Base-by-base conservation (phyloP, 495 filamentous ascomycete genomes). In the Beverwykella pulmonaria region DNA sequence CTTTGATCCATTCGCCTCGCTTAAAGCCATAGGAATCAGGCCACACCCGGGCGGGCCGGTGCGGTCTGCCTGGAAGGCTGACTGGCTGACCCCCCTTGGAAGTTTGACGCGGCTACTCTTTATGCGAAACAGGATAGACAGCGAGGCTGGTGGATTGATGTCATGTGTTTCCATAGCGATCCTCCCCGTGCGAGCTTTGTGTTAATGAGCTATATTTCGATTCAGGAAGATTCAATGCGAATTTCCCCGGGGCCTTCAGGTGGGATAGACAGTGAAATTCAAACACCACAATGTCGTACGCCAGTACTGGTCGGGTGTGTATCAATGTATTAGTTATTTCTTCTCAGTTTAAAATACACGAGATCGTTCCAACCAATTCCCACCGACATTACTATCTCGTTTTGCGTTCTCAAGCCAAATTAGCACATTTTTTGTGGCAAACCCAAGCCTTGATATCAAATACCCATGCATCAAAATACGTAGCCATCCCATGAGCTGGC, bases 91-190 rank as follows among this genome's bases (percentile, higher is more conserved):
- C 48, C 48, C n/a, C n/a, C n/a, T n/a, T 52, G 34, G 19, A 36
- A 57, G 19, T 7, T 39, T 57, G 53, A 57, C 34, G 53, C 32
- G 34, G 41, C 53, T n/a, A 23, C 27, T 41, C 14, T 57, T 17
- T 30, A 57, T 39, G 34, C 32, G 53, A 57, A 57, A 57, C 53
- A n/a, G 30, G 10, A 25, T 44, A 15, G 39, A 44, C 39, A 44
- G 32, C 32, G 32, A 34, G 32, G 32, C 12, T 34, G 5, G 32
- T 34, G 32, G 32, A 34, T 34, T 5, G 32, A 34, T 34, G 32
- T 5, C n/a, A 34, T 34, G 32, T 34, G 32, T 34, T 34, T 5
- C 5, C 12, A 34, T 34, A 6, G 12, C 32, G 5, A 34, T 34
- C 12, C 12, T 34, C 32, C 32, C 5, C 32, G 32, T 12, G 12